A percentile compares a stretch with the other conserved stretches of the same genome.
These are phyloP conservation scores for Croton laevigatus DNA, from an alignment of 441 rosid species.

Conservation along the genomic window DNA sequence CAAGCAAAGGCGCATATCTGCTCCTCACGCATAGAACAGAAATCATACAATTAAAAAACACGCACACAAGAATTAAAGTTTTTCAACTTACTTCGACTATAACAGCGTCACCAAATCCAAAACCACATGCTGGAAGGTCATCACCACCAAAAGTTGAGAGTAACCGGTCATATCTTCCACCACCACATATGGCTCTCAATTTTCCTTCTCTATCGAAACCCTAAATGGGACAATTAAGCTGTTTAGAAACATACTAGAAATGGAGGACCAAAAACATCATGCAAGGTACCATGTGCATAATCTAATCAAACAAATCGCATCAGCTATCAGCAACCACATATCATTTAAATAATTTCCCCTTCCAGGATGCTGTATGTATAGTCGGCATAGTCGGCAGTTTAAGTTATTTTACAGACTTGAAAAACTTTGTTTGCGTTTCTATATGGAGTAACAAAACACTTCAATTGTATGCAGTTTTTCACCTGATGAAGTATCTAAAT, in stretches of 20 bases:
- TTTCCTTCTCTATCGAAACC: constrained; percentile 85
- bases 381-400: not conserved
- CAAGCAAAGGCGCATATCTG: not conserved
- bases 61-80: not conserved
- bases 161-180: constrained; percentile 80
- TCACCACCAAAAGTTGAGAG: constrained; percentile 92
- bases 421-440: not conserved
- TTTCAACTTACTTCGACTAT: constrained; percentile 67
- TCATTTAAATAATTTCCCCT: not conserved
- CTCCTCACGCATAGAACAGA: not conserved
- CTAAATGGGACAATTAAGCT: constrained; percentile 30
- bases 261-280: not conserved
- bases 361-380: not conserved
- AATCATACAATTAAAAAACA: not conserved
- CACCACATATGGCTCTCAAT: constrained; percentile 91
- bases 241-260: constrained; percentile 6
- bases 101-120: constrained; percentile 96
- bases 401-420: not conserved
- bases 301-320: not conserved
- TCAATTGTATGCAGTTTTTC: not conserved
- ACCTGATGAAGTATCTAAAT: not conserved
- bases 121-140: constrained; percentile 92
- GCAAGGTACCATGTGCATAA: not conserved
- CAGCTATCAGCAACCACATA: not conserved
- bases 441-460: not conserved